These are phyloP conservation scores for Exserohilum rostratum DNA, from an alignment of 2,329 filamentous ascomycete species.

Conservation along the genomic window DNA sequence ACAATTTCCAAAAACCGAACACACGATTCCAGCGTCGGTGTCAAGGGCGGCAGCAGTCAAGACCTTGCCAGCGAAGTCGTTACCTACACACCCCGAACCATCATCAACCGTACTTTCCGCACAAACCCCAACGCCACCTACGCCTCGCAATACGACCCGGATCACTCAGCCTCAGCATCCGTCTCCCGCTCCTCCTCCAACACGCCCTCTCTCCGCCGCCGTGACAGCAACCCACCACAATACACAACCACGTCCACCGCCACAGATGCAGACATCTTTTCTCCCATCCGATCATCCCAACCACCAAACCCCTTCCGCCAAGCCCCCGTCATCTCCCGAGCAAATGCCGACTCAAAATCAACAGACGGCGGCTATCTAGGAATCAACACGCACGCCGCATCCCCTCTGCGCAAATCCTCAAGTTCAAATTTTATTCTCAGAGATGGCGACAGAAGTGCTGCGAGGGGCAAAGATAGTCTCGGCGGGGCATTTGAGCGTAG, in stretches of 20 bases:
- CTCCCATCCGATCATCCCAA: slow-evolving; percentile 53
- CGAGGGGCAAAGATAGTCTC: slow-evolving; percentile 23
- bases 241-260: slow-evolving; percentile 48
- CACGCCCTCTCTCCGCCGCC: slow-evolving; percentile 34
- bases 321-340: slow-evolving; percentile 57
- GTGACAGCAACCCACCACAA: slow-evolving; percentile 34
- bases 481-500: slow-evolving; percentile 34
- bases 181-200: slow-evolving; percentile 26
- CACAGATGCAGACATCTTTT: slow-evolving; percentile 50
- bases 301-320: slow-evolving; percentile 59
- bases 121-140: slow-evolving; percentile 86
- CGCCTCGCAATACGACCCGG: slow-evolving; percentile 72
- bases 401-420: slow-evolving; percentile 79
- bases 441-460: slow-evolving; percentile 30
- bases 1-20: slow-evolving; percentile 55
- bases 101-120: slow-evolving; percentile 74
- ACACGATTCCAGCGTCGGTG: slow-evolving; percentile 47
- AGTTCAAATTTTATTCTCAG: slow-evolving; percentile 59
- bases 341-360: slow-evolving; percentile 38
- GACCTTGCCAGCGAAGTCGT: slow-evolving; percentile 60
- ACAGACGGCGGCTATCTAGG: slow-evolving; percentile 78
- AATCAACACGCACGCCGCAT: slow-evolving; percentile 78
- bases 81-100: slow-evolving; percentile 65
- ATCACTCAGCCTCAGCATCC: slow-evolving; percentile 50
- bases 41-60: slow-evolving; percentile 50